Percentiles rank a stretch among this genome's conserved stretches.
Conservation (phyloP, 2,329 filamentous ascomycete genomes). For the Penicillium sclerotiorum region DNA sequence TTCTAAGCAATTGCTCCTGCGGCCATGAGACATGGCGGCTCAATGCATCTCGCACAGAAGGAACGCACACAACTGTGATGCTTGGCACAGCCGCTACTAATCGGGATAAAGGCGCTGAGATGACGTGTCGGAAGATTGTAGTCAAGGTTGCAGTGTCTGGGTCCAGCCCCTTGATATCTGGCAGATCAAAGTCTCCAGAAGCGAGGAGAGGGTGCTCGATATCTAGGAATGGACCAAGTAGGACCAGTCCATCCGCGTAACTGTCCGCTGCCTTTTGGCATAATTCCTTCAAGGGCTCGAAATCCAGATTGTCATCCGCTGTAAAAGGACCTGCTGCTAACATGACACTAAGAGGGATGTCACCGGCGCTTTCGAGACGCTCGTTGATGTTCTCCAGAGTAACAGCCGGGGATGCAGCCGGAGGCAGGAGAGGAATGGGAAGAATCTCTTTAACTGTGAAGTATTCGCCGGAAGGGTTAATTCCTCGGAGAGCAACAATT, state of each 20-base stretch:
- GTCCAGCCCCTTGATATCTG: conserved; percentile 67
- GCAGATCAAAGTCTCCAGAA: conserved; percentile 75
- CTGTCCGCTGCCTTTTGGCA: conserved; percentile 75
- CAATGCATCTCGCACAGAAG: conserved; percentile 79
- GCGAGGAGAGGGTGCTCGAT: conserved; percentile 87
- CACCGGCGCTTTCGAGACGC: conserved; percentile 65
- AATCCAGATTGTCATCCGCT: conserved; percentile 87
- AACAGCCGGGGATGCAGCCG: conserved; percentile 68
- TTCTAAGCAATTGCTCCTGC: conserved; percentile 69
- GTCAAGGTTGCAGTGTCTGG: conserved; percentile 77
- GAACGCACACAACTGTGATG: conserved; percentile 79
- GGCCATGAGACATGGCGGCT: conserved; percentile 87
- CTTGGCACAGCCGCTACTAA: conserved; percentile 72
- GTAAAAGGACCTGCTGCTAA: conserved; percentile 88
- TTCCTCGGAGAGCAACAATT: conserved; percentile 83
- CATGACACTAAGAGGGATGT: conserved; percentile 73
- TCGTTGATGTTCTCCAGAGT: conserved; percentile 70
- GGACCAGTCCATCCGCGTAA: conserved; percentile 75
- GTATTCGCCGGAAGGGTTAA: conserved; percentile 80
- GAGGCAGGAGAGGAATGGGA: conserved; percentile 71
- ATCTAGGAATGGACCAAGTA: conserved; percentile 88
- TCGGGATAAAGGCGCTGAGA: conserved; percentile 71
- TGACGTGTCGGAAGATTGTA: conserved; percentile 79
- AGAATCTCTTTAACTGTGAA: conserved; percentile 81
- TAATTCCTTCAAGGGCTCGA: conserved; percentile 80